phyloP scores from a whole-genome alignment of 2,329 filamentous ascomycete genomes.

The Trichoderma semiorbis region DNA sequence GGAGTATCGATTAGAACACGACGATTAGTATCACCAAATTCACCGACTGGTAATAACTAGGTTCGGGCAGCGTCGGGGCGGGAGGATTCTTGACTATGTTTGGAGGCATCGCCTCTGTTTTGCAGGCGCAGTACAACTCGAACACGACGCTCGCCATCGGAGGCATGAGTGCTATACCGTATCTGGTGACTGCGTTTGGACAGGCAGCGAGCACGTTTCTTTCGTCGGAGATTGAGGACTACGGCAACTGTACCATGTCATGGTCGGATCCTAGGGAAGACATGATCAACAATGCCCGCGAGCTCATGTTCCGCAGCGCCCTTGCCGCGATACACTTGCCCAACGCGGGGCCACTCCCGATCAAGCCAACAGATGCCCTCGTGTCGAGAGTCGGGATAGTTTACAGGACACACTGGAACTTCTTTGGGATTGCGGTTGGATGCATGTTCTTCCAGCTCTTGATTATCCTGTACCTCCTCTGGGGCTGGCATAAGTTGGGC shows the following conservation, averaged over 20 bases:
- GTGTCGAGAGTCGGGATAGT: slow-evolving; percentile 2
- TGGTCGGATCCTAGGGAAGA: slow-evolving; percentile 11
- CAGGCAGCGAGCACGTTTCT: slow-evolving; percentile 12
- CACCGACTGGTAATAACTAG: neutral
- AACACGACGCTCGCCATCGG: neutral
- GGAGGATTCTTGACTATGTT: slow-evolving; percentile 11
- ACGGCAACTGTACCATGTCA: slow-evolving; percentile 6
- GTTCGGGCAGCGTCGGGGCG: neutral
- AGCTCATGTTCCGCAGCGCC: slow-evolving; percentile 14
- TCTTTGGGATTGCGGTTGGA: neutral
- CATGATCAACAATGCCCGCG: slow-evolving; percentile 7
- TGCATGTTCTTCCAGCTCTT: neutral
- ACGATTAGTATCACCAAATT: neutral
- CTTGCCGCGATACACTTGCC: neutral
- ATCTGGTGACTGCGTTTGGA: neutral
- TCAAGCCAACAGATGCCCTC: neutral
- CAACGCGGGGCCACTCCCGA: neutral
- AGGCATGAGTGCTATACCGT: neutral
- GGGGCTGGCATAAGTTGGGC: slow-evolving; percentile 4
- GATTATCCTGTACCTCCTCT: neutral
- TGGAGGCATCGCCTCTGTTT: neutral
- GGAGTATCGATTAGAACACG: neutral
- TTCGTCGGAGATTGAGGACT: neutral
- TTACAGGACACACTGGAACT: neutral
- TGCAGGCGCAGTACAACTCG: slow-evolving; percentile 11